These are phyloP conservation scores for Tetragonia tetragonoides DNA, from an alignment of 148 eudicot genomes.

Conservation along the genomic window DNA sequence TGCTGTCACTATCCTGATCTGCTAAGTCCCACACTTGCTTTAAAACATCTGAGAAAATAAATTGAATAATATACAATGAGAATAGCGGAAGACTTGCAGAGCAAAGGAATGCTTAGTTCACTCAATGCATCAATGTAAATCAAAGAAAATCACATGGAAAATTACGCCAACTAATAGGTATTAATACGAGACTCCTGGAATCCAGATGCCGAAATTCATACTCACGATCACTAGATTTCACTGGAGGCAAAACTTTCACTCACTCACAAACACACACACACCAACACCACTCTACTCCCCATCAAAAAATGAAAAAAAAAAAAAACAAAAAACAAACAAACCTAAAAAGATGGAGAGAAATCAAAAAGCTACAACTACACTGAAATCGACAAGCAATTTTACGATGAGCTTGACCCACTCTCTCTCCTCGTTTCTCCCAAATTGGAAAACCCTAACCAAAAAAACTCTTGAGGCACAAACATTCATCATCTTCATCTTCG, in stretches of 20 bases:
- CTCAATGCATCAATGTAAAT: not conserved
- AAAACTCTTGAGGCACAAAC: too few relatives aligned
- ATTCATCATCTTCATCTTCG: too few relatives aligned
- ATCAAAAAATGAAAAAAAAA: too few relatives aligned
- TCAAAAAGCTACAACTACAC: too few relatives aligned
- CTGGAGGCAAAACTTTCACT: not conserved
- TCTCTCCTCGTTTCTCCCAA: too few relatives aligned
- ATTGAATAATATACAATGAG: constrained; percentile 17
- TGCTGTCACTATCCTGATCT: constrained; percentile 97
- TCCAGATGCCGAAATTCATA: not conserved
- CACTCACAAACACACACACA: too few relatives aligned
- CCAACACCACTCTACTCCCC: too few relatives aligned
- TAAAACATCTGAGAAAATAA: constrained; percentile 59
- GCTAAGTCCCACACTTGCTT: constrained; percentile 99
- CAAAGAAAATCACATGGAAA: not conserved
- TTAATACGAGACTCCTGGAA: not conserved
- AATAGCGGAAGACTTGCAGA: not conserved
- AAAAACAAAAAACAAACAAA: too few relatives aligned
- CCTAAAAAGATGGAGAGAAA: too few relatives aligned
- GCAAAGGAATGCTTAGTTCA: not conserved
- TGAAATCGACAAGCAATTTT: too few relatives aligned
- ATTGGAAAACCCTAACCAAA: too few relatives aligned
- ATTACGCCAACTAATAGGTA: not conserved
- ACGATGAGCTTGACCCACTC: too few relatives aligned
- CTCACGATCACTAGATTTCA: not conserved